A percentile compares a stretch with the other conserved stretches of the same genome.
These are phyloP conservation scores for Amphicarpaea edgeworthii DNA, from an alignment of 306 rosid genomes.

Conservation along the genomic window DNA sequence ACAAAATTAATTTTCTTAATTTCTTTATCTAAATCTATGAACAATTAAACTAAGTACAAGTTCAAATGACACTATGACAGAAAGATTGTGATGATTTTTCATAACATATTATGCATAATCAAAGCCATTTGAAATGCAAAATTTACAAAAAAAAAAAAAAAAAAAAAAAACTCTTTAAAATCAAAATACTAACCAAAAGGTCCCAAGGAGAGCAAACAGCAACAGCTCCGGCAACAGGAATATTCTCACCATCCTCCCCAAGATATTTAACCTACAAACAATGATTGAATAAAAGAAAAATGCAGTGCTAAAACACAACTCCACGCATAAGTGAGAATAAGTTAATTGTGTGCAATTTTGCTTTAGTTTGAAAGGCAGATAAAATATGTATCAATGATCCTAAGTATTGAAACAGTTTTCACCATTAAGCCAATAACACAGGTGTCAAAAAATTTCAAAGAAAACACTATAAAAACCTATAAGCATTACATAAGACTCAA, in stretches of 20 bases:
- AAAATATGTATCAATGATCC: constrained; percentile 7
- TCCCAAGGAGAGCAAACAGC: constrained; percentile 96
- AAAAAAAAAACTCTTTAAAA: background rate
- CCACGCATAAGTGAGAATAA: constrained; percentile 1
- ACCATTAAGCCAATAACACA: constrained; percentile 11
- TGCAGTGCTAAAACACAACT: constrained; percentile 20
- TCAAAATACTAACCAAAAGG: constrained; percentile 80
- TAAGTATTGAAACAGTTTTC: background rate
- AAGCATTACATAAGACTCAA: constrained; percentile 34
- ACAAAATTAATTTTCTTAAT: background rate
- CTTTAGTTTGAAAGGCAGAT: constrained; percentile 19
- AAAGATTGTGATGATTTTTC: constrained; percentile 21
- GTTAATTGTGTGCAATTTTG: constrained; percentile 6
- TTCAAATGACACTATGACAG: constrained; percentile 3
- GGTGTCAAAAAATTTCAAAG: no score
- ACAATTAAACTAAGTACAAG: constrained; percentile 13
- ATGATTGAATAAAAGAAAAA: constrained; percentile 40
- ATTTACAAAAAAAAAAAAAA: background rate
- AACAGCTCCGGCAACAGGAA: constrained; percentile 90
- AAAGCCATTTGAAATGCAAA: constrained; percentile 30
- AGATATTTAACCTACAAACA: constrained; percentile 81
- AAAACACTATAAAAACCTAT: background rate
- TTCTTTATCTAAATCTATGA: constrained; percentile 8
- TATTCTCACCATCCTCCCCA: constrained; percentile 85
- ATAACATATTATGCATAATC: constrained; percentile 7